phyloP scores from a whole-genome alignment of 805 yeast species.

The Candida michaelii region DNA sequence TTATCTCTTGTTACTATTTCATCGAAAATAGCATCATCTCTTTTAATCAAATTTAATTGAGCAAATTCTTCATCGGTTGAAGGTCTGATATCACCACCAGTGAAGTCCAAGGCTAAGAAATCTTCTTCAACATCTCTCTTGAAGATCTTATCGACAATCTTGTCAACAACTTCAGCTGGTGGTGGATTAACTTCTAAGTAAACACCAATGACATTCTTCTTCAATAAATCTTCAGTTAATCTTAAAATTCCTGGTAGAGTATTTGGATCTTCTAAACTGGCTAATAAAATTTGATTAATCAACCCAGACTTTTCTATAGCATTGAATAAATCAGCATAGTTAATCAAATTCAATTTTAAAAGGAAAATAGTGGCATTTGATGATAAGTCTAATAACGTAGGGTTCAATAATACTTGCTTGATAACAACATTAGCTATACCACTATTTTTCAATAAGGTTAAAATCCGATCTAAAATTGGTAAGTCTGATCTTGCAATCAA shows the following conservation, averaged over 20 bases:
- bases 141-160: background rate
- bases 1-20: slow-evolving; percentile 19
- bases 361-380: slow-evolving; percentile 22
- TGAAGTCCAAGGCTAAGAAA: slow-evolving; percentile 1
- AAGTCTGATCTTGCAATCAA: slow-evolving; percentile 18
- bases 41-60: background rate
- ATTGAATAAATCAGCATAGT: slow-evolving; percentile 23
- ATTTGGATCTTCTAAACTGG: slow-evolving; percentile 25
- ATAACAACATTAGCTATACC: slow-evolving; percentile 23
- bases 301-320: slow-evolving; percentile 27
- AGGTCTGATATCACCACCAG: background rate
- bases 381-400: slow-evolving; percentile 20
- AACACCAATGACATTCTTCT: slow-evolving; percentile 20
- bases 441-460: slow-evolving; percentile 21
- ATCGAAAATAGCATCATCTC: background rate
- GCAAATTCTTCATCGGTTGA: background rate
- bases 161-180: slow-evolving; percentile 1
- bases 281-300: slow-evolving; percentile 20
- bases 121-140: background rate
- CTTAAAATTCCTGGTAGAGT: slow-evolving; percentile 25
- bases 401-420: slow-evolving; percentile 23
- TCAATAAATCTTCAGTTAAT: slow-evolving; percentile 21
- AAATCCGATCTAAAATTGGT: slow-evolving; percentile 24
- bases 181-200: slow-evolving; percentile 8
- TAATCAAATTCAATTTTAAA: slow-evolving; percentile 19